Conservation (phyloP, 768 basidiomycete species). For the Boletus edulis region DNA sequence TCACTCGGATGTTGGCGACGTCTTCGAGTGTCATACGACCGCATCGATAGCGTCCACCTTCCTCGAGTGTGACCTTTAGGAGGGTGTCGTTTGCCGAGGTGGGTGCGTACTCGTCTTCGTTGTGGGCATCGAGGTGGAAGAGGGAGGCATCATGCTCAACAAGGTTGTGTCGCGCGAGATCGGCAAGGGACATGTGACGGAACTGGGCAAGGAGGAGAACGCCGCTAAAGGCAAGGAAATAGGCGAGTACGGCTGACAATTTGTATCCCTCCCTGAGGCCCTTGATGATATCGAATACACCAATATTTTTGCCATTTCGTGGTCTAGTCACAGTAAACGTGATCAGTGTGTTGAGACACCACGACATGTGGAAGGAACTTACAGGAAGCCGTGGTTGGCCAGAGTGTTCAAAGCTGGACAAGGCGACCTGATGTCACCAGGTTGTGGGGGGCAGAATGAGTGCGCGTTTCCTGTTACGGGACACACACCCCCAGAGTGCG, state of each 20-base stretch:
- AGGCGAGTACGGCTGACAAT: conserved; percentile 46
- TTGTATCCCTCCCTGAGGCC: conserved; percentile 52
- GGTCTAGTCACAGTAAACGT: conserved; percentile 33
- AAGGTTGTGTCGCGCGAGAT: conserved; percentile 46
- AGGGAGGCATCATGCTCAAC: conserved; percentile 64
- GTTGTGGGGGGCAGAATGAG: conserved; percentile 43
- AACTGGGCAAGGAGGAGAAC: conserved; percentile 40
- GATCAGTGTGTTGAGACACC: not conserved
- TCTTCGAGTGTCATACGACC: conserved; percentile 31
- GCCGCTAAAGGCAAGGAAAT: conserved; percentile 47
- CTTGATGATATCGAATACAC: conserved; percentile 36
- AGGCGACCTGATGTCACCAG: conserved; percentile 56
- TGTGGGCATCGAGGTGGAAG: conserved; percentile 46
- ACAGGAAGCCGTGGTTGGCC: conserved; percentile 78
- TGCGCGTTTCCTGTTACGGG: conserved; percentile 42
- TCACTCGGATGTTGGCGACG: conserved; percentile 49
- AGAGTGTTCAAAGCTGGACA: conserved; percentile 75
- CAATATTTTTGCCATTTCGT: conserved; percentile 51
- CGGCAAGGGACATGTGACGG: conserved; percentile 34
- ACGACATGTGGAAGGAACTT: conserved; percentile 25
- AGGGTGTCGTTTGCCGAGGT: conserved; percentile 35
- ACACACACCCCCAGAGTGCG: conserved; percentile 31
- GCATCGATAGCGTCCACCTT: conserved; percentile 29
- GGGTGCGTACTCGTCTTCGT: conserved; percentile 46
- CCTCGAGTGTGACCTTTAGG: conserved; percentile 37